phyloP scores from a whole-genome alignment of 768 basidiomycete genomes.

The Asterophora lycoperdoides region DNA sequence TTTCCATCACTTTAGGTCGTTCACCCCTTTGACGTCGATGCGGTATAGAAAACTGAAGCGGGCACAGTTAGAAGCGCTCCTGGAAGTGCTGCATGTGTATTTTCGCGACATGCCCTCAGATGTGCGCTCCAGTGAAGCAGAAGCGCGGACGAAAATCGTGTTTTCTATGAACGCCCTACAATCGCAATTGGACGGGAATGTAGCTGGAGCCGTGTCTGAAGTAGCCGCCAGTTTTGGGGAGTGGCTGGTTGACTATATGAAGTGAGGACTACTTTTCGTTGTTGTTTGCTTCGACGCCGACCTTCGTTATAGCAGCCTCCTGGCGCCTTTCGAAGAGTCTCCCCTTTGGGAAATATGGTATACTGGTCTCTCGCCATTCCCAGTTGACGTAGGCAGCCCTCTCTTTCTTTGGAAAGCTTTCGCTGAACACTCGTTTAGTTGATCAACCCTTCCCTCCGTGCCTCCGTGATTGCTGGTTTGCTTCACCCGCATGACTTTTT shows the following conservation, averaged over 20 bases:
- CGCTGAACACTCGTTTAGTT: constrained; percentile 34
- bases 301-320: constrained; percentile 31
- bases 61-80: constrained; percentile 29
- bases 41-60: constrained; percentile 34
- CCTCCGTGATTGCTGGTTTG: constrained; percentile 57
- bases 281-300: neutral
- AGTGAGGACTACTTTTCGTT: constrained; percentile 31
- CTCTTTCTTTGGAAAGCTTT: neutral
- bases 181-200: constrained; percentile 14
- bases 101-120: constrained; percentile 29
- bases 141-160: constrained; percentile 19
- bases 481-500: constrained; percentile 53
- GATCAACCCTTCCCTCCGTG: constrained; percentile 65
- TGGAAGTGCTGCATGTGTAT: constrained; percentile 38
- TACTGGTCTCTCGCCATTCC: constrained; percentile 59
- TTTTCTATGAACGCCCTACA: constrained; percentile 16
- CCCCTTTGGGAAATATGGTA: constrained; percentile 73
- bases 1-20: neutral
- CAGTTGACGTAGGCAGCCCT: constrained; percentile 50
- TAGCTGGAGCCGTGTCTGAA: constrained; percentile 8
- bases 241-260: constrained; percentile 50
- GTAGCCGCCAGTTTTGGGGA: constrained; percentile 34
- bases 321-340: constrained; percentile 45
- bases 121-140: constrained; percentile 32
- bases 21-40: neutral